These are phyloP conservation scores for Panellus pusillus DNA, from an alignment of 768 basidiomycete genomes.

Conservation along the genomic window DNA sequence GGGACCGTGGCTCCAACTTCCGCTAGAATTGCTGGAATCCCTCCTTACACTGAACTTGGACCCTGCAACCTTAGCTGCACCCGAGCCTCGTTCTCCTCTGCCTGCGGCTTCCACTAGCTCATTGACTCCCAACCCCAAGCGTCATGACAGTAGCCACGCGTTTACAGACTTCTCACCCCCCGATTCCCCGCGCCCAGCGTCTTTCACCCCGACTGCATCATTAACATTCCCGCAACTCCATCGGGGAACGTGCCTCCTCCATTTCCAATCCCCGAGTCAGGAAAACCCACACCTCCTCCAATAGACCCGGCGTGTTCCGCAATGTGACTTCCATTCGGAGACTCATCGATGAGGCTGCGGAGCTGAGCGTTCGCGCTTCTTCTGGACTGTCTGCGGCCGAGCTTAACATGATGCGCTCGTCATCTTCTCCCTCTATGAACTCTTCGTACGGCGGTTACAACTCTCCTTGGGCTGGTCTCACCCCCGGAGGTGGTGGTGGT, in stretches of 20 bases:
- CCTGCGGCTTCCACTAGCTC: conserved; percentile 26
- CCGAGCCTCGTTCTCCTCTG: conserved; percentile 43
- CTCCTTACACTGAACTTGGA: conserved; percentile 77
- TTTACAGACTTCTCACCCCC: conserved; percentile 37
- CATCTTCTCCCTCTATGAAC: conserved; percentile 18
- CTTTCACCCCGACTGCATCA: conserved; percentile 33
- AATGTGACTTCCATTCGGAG: conserved; percentile 72
- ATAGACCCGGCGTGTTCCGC: conserved; percentile 89
- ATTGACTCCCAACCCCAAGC: conserved; percentile 24
- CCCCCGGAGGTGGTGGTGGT: conserved; percentile 50
- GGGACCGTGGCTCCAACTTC: conserved; percentile 93
- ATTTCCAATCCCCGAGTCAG: conserved; percentile 56
- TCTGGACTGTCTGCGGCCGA: conserved; percentile 80
- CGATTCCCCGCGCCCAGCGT: conserved; percentile 40
- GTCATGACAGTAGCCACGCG: conserved; percentile 42
- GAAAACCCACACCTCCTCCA: conserved; percentile 77
- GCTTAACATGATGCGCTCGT: conserved; percentile 58
- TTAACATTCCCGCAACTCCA: conserved; percentile 13
- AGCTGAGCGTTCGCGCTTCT: conserved; percentile 83
- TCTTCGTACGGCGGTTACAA: conserved; percentile 15
- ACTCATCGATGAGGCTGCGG: conserved; percentile 87
- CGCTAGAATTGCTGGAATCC: conserved; percentile 82
- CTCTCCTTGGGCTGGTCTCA: conserved; percentile 68
- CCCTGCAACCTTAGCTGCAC: conserved; percentile 57
- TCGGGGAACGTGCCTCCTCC: conserved; percentile 36